Conservation (phyloP, 148 eudicot species). For the Camellia granthamiana region DNA sequence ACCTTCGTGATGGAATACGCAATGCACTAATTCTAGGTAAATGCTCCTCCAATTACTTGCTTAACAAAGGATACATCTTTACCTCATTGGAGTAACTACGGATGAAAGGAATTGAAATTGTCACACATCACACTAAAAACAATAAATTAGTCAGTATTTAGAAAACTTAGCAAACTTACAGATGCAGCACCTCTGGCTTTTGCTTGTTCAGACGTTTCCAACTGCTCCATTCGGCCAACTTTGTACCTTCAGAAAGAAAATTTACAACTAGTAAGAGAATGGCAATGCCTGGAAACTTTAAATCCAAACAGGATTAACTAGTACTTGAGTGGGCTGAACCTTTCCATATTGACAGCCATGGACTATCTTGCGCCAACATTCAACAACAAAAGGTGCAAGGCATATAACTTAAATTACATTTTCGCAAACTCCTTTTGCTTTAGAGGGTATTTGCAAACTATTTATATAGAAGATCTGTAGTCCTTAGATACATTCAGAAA, state of each 20-base stretch:
- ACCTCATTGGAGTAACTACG: background rate
- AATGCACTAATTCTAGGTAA: background rate
- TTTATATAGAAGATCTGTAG: background rate
- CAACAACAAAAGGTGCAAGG: constrained; percentile 11
- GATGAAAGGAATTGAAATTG: background rate
- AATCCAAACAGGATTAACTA: background rate
- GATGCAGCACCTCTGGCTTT: constrained; percentile 80
- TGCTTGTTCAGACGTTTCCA: constrained; percentile 90
- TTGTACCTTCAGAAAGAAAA: constrained; percentile 61
- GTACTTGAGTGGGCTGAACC: background rate
- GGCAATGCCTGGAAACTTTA: background rate
- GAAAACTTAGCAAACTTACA: constrained; percentile 51
- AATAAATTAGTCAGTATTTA: background rate
- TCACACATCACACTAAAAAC: background rate
- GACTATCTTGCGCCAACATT: background rate
- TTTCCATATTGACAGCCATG: background rate
- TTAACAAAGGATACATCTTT: background rate
- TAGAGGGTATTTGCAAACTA: background rate
- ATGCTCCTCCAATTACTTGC: background rate
- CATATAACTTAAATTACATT: background rate
- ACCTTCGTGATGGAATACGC: background rate
- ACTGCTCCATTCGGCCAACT: constrained; percentile 94
- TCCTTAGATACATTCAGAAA: background rate
- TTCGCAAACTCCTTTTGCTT: background rate
- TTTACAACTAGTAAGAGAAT: background rate